These are phyloP conservation scores for Ceratobasidium theobromae DNA, from an alignment of 1,284 basidiomycete species.

Conservation along the genomic window DNA sequence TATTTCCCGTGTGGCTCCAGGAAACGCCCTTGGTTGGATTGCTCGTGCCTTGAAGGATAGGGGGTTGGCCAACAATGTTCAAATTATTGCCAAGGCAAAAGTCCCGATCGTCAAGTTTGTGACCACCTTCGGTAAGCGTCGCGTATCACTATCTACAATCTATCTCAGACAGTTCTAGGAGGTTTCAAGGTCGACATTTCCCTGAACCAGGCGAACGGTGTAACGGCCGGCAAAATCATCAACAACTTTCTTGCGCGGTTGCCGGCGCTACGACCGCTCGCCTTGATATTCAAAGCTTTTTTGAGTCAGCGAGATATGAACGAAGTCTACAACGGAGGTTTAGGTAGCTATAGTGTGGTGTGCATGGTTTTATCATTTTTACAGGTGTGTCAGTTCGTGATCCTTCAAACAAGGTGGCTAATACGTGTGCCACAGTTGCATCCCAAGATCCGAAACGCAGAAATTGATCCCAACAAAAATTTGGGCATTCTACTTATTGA, in stretches of 20 bases:
- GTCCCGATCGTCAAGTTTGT: slow-evolving; percentile 95
- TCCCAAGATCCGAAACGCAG: slow-evolving; percentile 85
- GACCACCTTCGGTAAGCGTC: slow-evolving; percentile 58
- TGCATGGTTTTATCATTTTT: slow-evolving; percentile 91
- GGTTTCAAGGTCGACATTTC: slow-evolving; percentile 88
- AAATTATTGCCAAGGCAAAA: slow-evolving; percentile 85
- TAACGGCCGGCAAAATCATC: slow-evolving; percentile 79
- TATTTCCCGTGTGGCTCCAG: slow-evolving; percentile 55
- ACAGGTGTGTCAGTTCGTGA: slow-evolving; percentile 55
- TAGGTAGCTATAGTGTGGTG: slow-evolving; percentile 94
- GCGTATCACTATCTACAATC: not conserved
- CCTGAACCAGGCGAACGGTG: slow-evolving; percentile 84
- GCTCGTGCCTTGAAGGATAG: slow-evolving; percentile 58
- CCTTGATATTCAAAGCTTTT: slow-evolving; percentile 89
- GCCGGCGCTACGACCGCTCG: slow-evolving; percentile 75
- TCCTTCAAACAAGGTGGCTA: not conserved
- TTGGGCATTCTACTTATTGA: slow-evolving; percentile 92
- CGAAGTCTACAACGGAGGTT: slow-evolving; percentile 92
- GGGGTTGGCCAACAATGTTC: slow-evolving; percentile 56
- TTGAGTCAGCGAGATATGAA: slow-evolving; percentile 91
- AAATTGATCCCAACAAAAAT: slow-evolving; percentile 85
- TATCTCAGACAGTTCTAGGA: slow-evolving; percentile 48
- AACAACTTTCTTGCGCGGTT: slow-evolving; percentile 76
- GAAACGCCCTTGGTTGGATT: slow-evolving; percentile 54
- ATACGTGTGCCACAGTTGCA: slow-evolving; percentile 60